Base-by-base conservation (phyloP, 345 rosid species). In the Theobroma cacao region DNA sequence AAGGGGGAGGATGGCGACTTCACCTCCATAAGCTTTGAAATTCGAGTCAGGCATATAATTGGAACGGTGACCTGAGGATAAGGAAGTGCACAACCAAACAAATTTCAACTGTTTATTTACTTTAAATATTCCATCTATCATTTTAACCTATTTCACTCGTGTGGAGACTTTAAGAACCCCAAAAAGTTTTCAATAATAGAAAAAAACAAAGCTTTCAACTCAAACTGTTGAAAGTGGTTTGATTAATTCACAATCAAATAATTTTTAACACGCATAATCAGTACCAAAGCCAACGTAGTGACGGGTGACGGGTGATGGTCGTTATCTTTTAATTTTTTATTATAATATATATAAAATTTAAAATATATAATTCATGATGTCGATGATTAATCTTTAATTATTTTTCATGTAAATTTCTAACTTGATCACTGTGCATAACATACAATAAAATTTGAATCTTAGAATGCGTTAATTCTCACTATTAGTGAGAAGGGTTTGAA, bases 1-100 rank as follows among this genome's bases (percentile, higher is more conserved):
- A 64, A 47, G 26, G 33, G 52, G 24, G 33, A 72, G 24, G 75
- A 71, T 48, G 60, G 75, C 6, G 60, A 71, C 60, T 50, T 71
- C 26, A 50, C 60, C 36, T 43, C 17, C 38, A 3, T 30, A 71
- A 48, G 45, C 45, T 18, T 52, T 30, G 75, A 52, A 52, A 71
- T 71, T 31, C 41, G 58, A 71, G 43, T 52, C 22, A 28, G 22
- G n/a, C 28, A 6, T 14, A 15, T 61, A 61, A 30, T 61, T 61
- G 40, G 1, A 61, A 14, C 15, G 36, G 74, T 22, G 36, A 17
- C 20, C 0, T 26, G 41, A 13, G 33, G 53, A 41, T 67, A 45
- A 69, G 56, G 56, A 70, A 9, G 17, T 48, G 26, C 17, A 47
- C 30, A 11, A 10, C 41, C 41, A 20, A 48, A 28, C 74, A 26